Conservation (phyloP, 352 stramenopile genomes). For the Globisporangium echinulatum region DNA sequence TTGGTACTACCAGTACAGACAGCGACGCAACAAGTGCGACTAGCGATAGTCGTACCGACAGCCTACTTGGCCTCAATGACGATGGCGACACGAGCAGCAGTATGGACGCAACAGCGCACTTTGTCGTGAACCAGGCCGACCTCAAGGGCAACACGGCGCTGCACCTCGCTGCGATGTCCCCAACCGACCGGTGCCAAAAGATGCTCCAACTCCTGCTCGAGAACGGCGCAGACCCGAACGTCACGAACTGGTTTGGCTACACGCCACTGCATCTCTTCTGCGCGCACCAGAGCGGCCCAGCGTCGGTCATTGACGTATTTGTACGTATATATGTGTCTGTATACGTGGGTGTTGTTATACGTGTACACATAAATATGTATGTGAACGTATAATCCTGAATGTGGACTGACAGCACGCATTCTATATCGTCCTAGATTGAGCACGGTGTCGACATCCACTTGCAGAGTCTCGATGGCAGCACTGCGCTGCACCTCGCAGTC, state of each 20-base stretch:
- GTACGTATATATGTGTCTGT: slow-evolving; percentile 32
- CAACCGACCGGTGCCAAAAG: slow-evolving; percentile 70
- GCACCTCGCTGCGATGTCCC: slow-evolving; percentile 80
- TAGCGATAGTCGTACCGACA: not conserved
- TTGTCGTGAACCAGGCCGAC: slow-evolving; percentile 78
- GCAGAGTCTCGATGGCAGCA: slow-evolving; percentile 81
- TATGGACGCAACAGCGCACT: slow-evolving; percentile 21
- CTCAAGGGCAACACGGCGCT: slow-evolving; percentile 80
- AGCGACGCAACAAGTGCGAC: slow-evolving; percentile 3
- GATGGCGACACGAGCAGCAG: slow-evolving; percentile 3
- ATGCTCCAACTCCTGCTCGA: slow-evolving; percentile 78
- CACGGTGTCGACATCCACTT: slow-evolving; percentile 70
- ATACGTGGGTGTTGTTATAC: not conserved
- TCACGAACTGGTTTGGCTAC: slow-evolving; percentile 84
- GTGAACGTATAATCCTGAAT: not conserved
- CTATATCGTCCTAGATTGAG: slow-evolving; percentile 45
- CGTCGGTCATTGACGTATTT: slow-evolving; percentile 70
- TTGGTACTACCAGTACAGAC: slow-evolving; percentile 7
- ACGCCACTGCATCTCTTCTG: slow-evolving; percentile 82
- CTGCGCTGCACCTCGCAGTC: slow-evolving; percentile 73
- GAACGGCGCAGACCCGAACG: slow-evolving; percentile 71
- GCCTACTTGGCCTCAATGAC: slow-evolving; percentile 5
- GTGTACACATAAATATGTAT: not conserved
- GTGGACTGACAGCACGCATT: not conserved
- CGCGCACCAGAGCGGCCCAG: slow-evolving; percentile 65